Evolutionary conservation across 2,329 filamentous ascomycete species (phyloP), one percentile per base, ranked within the genome.

Genomic region (Cordyceps fumosorosea): DNA sequence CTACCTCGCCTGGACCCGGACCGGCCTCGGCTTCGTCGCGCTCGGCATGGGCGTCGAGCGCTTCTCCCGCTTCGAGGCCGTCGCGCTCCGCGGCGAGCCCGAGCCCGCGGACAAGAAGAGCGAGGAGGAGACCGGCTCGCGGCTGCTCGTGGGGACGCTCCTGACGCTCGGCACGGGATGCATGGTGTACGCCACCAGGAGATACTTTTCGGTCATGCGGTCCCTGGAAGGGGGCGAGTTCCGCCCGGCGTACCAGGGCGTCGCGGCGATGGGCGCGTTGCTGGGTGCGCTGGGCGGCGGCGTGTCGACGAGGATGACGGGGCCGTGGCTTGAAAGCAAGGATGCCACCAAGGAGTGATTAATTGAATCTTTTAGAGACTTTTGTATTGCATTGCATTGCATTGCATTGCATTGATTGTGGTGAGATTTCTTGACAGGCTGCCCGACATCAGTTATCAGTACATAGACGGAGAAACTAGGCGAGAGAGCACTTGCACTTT

Each of bases 1-100:
- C 11, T 63, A 54, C 26, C 75, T 83, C 22, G 77, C 80, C 34
- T 83, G 80, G 81, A 76, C 78, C 12, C 75, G 80, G 12, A 81
- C 78, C 3, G 79, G 79, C 0, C 75, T 82, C 5, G 80, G 79
- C 6, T 82, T 82, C 69, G 75, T 81, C 44, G 80, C 79, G 1
- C 73, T 83, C 1, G 80, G 80, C 22, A 77, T 82, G 34, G 80
- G 80, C n/a, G 70, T 77, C 45, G 75, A 77, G 56, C 74, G 76
- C 47, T 76, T 82, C 60, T 75, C 77, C 60, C 78, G 78, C 64
- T 72, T 82, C 55, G 78, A 81, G 24, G 60, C 66, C 72, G 8
- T 63, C 63, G 11, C 67, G 67, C 56, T 64, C 71, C 64, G 48
- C 61, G 60, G 61, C 56, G 44, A 60, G 62, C 53, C 22, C 12